A percentile compares a stretch with the other conserved stretches of the same genome.
Conservation (phyloP, 2,329 filamentous ascomycete species). For the Cercospora sp. region DNA sequence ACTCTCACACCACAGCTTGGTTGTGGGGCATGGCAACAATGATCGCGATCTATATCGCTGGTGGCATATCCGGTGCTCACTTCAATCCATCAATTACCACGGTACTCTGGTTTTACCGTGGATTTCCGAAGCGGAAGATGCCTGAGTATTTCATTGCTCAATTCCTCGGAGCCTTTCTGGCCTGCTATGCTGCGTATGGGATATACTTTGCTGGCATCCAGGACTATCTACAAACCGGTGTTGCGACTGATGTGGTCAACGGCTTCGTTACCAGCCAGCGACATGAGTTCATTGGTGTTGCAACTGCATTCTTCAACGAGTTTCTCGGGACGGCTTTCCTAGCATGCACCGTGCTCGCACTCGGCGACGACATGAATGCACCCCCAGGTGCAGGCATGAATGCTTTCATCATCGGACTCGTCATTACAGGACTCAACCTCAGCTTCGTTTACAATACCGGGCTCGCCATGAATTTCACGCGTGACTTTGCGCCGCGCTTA, state of each 20-base stretch:
- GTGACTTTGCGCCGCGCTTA: slow-evolving; percentile 54
- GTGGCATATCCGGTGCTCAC: slow-evolving; percentile 52
- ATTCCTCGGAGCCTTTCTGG: slow-evolving; percentile 55
- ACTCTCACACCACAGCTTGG: slow-evolving; percentile 46
- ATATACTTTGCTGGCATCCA: slow-evolving; percentile 45
- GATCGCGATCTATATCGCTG: slow-evolving; percentile 46
- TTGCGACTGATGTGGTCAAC: slow-evolving; percentile 38
- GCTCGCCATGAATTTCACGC: slow-evolving; percentile 51
- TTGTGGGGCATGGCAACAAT: slow-evolving; percentile 58
- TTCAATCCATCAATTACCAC: slow-evolving; percentile 52
- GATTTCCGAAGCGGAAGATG: slow-evolving; percentile 56
- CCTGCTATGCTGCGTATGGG: slow-evolving; percentile 50
- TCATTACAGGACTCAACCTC: slow-evolving; percentile 42
- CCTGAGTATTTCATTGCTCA: slow-evolving; percentile 55
- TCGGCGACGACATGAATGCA: slow-evolving; percentile 38
- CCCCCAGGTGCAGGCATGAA: slow-evolving; percentile 53
- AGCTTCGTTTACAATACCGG: slow-evolving; percentile 53
- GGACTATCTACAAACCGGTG: slow-evolving; percentile 33
- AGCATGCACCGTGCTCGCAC: slow-evolving; percentile 45
- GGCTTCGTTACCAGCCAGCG: slow-evolving; percentile 51
- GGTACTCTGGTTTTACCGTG: slow-evolving; percentile 48
- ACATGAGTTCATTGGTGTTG: slow-evolving; percentile 45
- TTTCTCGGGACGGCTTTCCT: slow-evolving; percentile 49
- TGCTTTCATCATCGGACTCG: slow-evolving; percentile 51
- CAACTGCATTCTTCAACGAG: slow-evolving; percentile 53